phyloP scores from a whole-genome alignment of 768 basidiomycete species.

The Leccinum disarticulatum region DNA sequence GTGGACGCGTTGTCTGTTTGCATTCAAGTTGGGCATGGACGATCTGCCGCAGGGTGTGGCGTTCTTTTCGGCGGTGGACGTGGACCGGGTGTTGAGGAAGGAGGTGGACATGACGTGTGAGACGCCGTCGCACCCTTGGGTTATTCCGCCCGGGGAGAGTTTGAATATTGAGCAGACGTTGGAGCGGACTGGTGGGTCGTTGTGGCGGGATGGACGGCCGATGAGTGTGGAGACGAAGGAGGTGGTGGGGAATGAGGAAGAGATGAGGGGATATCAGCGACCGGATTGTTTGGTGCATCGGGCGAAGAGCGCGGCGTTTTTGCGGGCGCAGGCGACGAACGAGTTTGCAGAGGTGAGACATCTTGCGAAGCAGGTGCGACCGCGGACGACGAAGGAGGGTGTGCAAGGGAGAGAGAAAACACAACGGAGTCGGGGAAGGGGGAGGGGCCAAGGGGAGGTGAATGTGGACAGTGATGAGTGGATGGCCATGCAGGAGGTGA shows the following conservation, averaged over 20 bases:
- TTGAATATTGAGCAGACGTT: conserved; percentile 61
- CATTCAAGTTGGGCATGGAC: conserved; percentile 57
- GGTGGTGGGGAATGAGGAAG: conserved; percentile 7
- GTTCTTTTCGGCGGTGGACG: conserved; percentile 95
- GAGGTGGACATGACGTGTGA: conserved; percentile 96
- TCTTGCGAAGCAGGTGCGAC: background rate
- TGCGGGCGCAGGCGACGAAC: conserved; percentile 68
- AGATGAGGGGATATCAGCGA: conserved; percentile 45
- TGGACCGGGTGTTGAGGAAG: conserved; percentile 88
- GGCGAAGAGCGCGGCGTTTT: conserved; percentile 31
- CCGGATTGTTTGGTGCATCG: conserved; percentile 69
- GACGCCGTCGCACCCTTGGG: conserved; percentile 84
- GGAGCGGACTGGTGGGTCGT: background rate
- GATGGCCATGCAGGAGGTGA: too few species aligned
- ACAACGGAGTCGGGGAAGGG: too few species aligned
- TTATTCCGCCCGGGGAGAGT: conserved; percentile 84
- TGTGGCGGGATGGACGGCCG: conserved; percentile 30
- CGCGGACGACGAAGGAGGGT: too few species aligned
- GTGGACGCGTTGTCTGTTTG: conserved; percentile 85
- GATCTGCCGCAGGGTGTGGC: conserved; percentile 69
- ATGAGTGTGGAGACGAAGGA: conserved; percentile 4
- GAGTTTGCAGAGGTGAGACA: conserved; percentile 71
- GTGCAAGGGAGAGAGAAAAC: too few species aligned
- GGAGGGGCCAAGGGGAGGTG: too few species aligned
- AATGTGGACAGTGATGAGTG: too few species aligned